Base-by-base conservation (phyloP, 495 filamentous ascomycete genomes). In the Bombardia bombarda region DNA sequence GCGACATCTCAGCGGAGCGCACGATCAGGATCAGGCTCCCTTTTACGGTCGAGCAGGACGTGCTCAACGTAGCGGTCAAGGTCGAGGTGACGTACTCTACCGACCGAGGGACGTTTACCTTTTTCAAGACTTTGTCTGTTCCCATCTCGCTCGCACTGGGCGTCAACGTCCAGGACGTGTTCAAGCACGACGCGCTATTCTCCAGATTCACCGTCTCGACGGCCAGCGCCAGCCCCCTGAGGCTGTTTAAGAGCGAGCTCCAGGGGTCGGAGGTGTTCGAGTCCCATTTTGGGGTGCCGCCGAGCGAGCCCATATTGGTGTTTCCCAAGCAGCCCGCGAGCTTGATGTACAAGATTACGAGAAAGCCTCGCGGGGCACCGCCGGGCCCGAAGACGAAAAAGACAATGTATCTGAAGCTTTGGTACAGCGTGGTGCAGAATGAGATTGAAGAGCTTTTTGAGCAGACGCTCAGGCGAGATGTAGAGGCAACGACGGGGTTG, bases 131-230 rank as follows among this genome's bases (percentile, higher is more conserved):
- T 18, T 72, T 70, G 9, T 72, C 74, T n/a, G 67, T 87, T 19
- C 75, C 79, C 1, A 82, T 86, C 6, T 66, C 77, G 14, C 68
- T 97, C 9, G 86, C 87, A 0, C 75, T 99, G 30, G 88, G 88
- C 14, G 90, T 99, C 46, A 96, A 97, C 49, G 90, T 99, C 30
- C 88, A 96, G 52, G 93, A 99, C 51, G 78, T 87, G 28, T 99
- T 99, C 72, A 93, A 93, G 58, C 74, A 85, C 39, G 65, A 80
- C 22, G 69, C 79, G 1, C 73, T 97, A 0, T 92, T 90, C 52
- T 95, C 90, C 0, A 80, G 81, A 38, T 97, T 98, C 57, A 92
- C 84, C 13, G 79, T 98, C 31, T 85, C 83, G 22, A 84, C 90
- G 4, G 81, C 87, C 3, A 83, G 66, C 45, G 53, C 74, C 40